phyloP scores from a whole-genome alignment of 352 stramenopile genomes.

The Globisporangium heterothallicum region DNA sequence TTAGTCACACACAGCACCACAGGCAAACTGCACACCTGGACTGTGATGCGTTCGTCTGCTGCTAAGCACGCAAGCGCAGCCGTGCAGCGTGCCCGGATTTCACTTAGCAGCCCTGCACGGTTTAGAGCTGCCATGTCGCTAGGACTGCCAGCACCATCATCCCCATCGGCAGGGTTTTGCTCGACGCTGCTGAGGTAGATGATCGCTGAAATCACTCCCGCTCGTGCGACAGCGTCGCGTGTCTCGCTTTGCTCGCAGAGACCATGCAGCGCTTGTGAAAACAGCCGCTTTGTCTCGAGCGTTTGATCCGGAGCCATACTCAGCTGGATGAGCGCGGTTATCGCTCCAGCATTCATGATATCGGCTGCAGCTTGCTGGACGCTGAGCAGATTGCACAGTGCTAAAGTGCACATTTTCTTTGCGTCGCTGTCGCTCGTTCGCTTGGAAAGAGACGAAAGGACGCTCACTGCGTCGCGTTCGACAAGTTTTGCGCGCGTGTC shows the following conservation, averaged over 20 bases:
- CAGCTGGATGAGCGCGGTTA: conserved; percentile 57
- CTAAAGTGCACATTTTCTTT: conserved; percentile 74
- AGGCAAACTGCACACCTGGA: conserved; percentile 33
- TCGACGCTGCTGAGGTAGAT: conserved; percentile 38
- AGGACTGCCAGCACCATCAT: neutral
- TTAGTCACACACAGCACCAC: conserved; percentile 55
- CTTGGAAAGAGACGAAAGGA: conserved; percentile 44
- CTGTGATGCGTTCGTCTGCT: conserved; percentile 28
- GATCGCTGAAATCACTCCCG: conserved; percentile 53
- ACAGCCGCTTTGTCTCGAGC: conserved; percentile 46
- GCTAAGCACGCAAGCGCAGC: conserved; percentile 61
- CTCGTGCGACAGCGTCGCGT: conserved; percentile 36
- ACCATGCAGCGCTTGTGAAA: conserved; percentile 60
- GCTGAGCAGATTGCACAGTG: conserved; percentile 71
- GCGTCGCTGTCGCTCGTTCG: conserved; percentile 28
- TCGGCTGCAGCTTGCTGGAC: conserved; percentile 67
- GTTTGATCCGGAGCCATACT: conserved; percentile 43
- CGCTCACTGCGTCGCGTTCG: conserved; percentile 53
- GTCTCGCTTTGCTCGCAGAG: conserved; percentile 55
- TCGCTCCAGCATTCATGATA: conserved; percentile 60
- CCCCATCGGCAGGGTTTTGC: conserved; percentile 2
- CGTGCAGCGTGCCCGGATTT: conserved; percentile 57
- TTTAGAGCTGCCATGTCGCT: neutral
- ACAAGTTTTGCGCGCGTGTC: conserved; percentile 63
- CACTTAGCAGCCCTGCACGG: conserved; percentile 19